Percentiles rank a stretch among this genome's conserved stretches.
Evolutionary conservation across 257 asterid species (phyloP).

Genomic region (Gentiana dahurica): DNA sequence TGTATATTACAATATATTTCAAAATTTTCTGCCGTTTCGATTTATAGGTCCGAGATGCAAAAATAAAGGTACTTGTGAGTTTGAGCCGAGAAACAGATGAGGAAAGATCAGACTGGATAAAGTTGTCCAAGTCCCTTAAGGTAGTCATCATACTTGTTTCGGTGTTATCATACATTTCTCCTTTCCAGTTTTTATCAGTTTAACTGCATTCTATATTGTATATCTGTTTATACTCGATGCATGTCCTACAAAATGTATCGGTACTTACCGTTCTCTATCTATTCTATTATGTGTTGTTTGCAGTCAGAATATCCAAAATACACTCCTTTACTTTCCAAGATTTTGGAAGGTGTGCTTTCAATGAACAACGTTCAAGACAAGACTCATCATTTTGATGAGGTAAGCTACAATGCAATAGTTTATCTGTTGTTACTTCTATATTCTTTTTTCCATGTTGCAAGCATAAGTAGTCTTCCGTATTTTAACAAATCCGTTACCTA

Average conservation of each 20-base stretch:
- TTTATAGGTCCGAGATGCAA: conserved; percentile 77
- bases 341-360: conserved; percentile 68
- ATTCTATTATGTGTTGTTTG: conserved; percentile 13
- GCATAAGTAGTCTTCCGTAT: too few relatives aligned
- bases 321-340: conserved; percentile 85
- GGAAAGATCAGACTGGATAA: conserved; percentile 73
- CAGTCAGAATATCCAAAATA: conserved; percentile 87
- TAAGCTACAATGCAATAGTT: conserved; percentile 12
- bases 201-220: neutral
- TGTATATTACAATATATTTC: neutral
- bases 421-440: too few relatives aligned
- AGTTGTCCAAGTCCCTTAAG: conserved; percentile 66
- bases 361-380: conserved; percentile 50
- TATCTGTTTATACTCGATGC: neutral
- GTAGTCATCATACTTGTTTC: conserved; percentile 21
- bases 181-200: neutral
- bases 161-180: too few relatives aligned
- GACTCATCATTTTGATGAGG: conserved; percentile 64
- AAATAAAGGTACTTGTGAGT: conserved; percentile 71
- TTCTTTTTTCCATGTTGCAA: too few relatives aligned
- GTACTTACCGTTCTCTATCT: neutral
- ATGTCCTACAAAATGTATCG: neutral
- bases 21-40: conserved; percentile 1
- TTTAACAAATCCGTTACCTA: too few relatives aligned
- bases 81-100: conserved; percentile 59